Conservation (phyloP, 2,329 filamentous ascomycete species). For the Exophiala calicioides region DNA sequence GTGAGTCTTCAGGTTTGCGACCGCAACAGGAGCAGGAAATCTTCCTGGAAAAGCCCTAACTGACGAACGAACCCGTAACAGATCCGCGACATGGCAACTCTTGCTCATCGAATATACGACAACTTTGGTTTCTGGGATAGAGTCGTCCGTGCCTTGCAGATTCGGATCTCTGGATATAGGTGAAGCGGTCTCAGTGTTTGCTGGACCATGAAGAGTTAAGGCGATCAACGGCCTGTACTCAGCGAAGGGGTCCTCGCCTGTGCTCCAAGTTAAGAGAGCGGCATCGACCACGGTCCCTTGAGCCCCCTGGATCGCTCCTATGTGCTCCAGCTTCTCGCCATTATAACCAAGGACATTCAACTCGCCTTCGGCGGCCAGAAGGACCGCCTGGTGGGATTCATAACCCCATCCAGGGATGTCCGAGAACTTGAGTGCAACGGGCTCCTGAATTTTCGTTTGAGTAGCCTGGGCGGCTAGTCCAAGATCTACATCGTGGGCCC, state of each 20-base stretch:
- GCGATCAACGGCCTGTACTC: constrained; percentile 72
- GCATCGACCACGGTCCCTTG: constrained; percentile 78
- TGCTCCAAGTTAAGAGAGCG: constrained; percentile 74
- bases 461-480: constrained; percentile 43
- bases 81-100: constrained; percentile 68
- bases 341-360: constrained; percentile 74
- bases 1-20: constrained; percentile 71
- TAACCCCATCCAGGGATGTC: constrained; percentile 13
- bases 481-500: constrained; percentile 70
- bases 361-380: constrained; percentile 78
- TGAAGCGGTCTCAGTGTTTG: constrained; percentile 38
- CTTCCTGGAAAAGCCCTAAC: constrained; percentile 11
- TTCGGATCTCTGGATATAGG: constrained; percentile 1
- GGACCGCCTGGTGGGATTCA: constrained; percentile 60
- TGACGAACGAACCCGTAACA: constrained; percentile 67
- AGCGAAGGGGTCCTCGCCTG: constrained; percentile 53
- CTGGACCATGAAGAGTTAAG: constrained; percentile 76
- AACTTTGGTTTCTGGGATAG: constrained; percentile 77
- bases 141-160: constrained; percentile 34
- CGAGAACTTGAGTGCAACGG: constrained; percentile 18
- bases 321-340: constrained; percentile 68
- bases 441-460: constrained; percentile 12
- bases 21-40: constrained; percentile 34
- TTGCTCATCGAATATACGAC: constrained; percentile 84
- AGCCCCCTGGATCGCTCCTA: constrained; percentile 73